Base-by-base conservation (phyloP, 2,329 filamentous ascomycete genomes). In the Colletotrichum sidae region DNA sequence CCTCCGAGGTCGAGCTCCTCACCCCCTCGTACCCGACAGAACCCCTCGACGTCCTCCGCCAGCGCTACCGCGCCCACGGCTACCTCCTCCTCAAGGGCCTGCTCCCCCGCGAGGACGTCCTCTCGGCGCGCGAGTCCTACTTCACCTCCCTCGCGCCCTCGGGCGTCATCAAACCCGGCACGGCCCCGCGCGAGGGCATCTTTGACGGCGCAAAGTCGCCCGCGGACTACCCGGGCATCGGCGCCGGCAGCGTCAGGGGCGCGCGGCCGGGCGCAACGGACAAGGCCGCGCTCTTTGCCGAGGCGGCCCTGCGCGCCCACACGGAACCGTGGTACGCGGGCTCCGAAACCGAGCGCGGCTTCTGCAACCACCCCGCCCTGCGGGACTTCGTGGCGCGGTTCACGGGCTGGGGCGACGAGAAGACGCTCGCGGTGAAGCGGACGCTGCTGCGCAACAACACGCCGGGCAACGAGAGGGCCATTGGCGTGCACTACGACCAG, bases 401-500 rank as follows among this genome's bases (percentile, higher is more conserved):
- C 50, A 85, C 82, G 0, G 84, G 82, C 1, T 89, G 87, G 86
- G 82, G 79, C 0, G 78, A 82, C 0, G 41, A 44, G 13, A 67
- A 63, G 52, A 54, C 68, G 35, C 60, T 62, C 1, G 34, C 55
- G 3, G 55, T 65, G n/a, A 60, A 79, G 8, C 75, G 86, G 38
- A 86, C 84, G 2, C 71, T 88, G 10, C 72, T 88, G 56, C 75
- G 86, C 42, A 88, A 88, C 67, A 88, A 87, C 68, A 84, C 83
- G 0, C 86, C 86, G 0, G 80, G 80, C 0, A 86, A 17, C 17
- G 17, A 84, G 53, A 84, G 85, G 67, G 84, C 85, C 0, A 88
- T 87, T 65, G 85, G 86, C 0, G 86, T 88, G 3, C 86, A 88
- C 66, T 88, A 88, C 69, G 86, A 88, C 69, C 85, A 88, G 73